Base-by-base conservation (phyloP, 768 basidiomycete genomes). In the Suillus subaureus region DNA sequence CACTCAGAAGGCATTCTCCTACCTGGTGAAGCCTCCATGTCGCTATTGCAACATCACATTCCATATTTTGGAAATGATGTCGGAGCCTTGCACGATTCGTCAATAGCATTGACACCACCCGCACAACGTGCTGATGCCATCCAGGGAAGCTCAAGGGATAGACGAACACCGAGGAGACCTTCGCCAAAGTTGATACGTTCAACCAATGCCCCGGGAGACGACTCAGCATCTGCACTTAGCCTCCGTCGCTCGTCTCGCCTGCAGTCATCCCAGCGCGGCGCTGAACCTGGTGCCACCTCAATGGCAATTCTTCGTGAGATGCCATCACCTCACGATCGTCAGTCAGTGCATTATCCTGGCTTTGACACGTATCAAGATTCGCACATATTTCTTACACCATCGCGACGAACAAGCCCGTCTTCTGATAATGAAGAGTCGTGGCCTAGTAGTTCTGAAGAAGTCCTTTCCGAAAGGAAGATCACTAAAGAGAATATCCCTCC, bases 331-430 rank as follows among this genome's bases (percentile, higher is more conserved):
- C 71, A 78, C 35, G 82, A 89, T 71, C 83, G 82, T 1, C 80
- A 83, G 54, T 89, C 88, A 18, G 79, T 83, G 45, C 89, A 90
- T 69, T 89, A 89, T 72, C 90, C 90, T 15, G 89, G 89, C 18
- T 91, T 91, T 69, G 74, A 78, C 45, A 82, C 90, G 52, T 82
- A 83, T 70, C 83, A 78, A 70, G 89, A 90, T 54, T 62, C 55
- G 13, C 70, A 73, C 65, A 71, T 69, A 54, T 58, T 60, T 52
- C 64, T 66, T 28, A 66, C 21, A 45, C 61, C 68, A 23, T 61
- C 61, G 2, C 18, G 49, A 47, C 35, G 45, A 31, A 43, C 65
- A 42, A 58, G 33, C 16, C 55, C 62, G 3, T 37, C 61, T 31
- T 55, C 67, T 42, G 61, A 64, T n/a, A 64, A 54, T 37, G 35